These are phyloP conservation scores for Cadophora sp. DNA, from an alignment of 2,329 filamentous ascomycete species.

Conservation along the genomic window DNA sequence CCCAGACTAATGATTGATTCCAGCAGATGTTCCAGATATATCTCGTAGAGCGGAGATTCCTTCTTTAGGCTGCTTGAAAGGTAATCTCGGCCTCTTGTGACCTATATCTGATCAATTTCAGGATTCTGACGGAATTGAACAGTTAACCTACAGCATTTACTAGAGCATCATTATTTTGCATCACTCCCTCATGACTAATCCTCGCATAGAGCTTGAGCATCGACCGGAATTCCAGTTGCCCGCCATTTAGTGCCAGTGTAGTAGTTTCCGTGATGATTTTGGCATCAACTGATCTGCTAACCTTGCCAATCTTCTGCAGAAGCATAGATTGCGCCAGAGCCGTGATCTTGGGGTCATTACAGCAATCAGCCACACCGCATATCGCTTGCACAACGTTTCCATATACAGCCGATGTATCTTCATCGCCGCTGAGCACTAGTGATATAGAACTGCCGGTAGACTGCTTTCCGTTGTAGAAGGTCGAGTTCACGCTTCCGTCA, in stretches of 20 bases:
- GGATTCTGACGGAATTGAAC: background rate
- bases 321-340: conserved; percentile 94
- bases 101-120: conserved; percentile 47
- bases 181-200: conserved; percentile 74
- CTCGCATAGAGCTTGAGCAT: conserved; percentile 84
- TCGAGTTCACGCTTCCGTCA: conserved; percentile 52
- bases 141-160: conserved; percentile 69
- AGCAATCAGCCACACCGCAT: conserved; percentile 83
- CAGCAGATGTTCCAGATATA: conserved; percentile 84
- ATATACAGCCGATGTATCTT: conserved; percentile 79
- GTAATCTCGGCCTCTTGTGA: conserved; percentile 79
- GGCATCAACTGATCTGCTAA: conserved; percentile 80
- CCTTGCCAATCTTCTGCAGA: conserved; percentile 90
- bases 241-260: conserved; percentile 76
- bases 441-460: conserved; percentile 81
- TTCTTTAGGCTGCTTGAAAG: conserved; percentile 74
- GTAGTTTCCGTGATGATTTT: conserved; percentile 86
- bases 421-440: conserved; percentile 74
- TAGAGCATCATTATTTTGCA: conserved; percentile 70
- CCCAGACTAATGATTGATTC: conserved; percentile 91
- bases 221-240: conserved; percentile 82
- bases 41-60: conserved; percentile 77
- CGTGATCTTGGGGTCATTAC: conserved; percentile 88
- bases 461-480: conserved; percentile 60
- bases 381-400: conserved; percentile 94